Conservation (phyloP, 2,329 filamentous ascomycete species). For the Aspergillus quadricinctus region DNA sequence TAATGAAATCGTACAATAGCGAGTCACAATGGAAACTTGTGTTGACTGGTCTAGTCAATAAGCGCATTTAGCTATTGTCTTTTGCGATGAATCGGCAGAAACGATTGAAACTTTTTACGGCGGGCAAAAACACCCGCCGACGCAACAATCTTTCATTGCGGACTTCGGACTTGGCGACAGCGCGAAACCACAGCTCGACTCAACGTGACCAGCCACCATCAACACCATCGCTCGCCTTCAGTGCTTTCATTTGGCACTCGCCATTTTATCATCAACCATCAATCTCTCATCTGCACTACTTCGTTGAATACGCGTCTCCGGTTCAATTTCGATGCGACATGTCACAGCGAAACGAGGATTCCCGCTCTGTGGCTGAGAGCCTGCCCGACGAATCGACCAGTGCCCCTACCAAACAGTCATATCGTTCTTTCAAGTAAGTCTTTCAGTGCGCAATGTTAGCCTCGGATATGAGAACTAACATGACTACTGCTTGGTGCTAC, state of each 20-base stretch:
- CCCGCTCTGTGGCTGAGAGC: constrained; percentile 25
- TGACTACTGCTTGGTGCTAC: background rate
- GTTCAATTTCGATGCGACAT: constrained; percentile 17
- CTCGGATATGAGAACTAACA: constrained; percentile 6
- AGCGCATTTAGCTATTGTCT: background rate
- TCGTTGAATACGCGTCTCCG: background rate
- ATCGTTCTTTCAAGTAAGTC: constrained; percentile 63
- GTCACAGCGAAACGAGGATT: constrained; percentile 29
- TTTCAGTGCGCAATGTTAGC: background rate
- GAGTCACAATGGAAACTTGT: background rate
- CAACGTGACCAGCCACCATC: constrained; percentile 10
- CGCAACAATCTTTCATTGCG: background rate
- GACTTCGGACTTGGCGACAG: constrained; percentile 20
- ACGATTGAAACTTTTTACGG: constrained; percentile 27
- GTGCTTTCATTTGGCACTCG: constrained; percentile 4
- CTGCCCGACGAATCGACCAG: constrained; percentile 29
- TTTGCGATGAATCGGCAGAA: background rate
- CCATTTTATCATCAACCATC: constrained; percentile 1
- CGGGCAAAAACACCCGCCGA: constrained; percentile 20
- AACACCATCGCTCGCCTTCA: constrained; percentile 1
- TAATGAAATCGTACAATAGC: background rate
- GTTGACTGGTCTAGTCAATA: background rate
- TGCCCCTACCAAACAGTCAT: constrained; percentile 48
- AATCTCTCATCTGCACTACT: background rate
- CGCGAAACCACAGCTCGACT: constrained; percentile 5